Base-by-base conservation (phyloP, 2,329 filamentous ascomycete genomes). In the Teratosphaeria pseudoeucalypti region DNA sequence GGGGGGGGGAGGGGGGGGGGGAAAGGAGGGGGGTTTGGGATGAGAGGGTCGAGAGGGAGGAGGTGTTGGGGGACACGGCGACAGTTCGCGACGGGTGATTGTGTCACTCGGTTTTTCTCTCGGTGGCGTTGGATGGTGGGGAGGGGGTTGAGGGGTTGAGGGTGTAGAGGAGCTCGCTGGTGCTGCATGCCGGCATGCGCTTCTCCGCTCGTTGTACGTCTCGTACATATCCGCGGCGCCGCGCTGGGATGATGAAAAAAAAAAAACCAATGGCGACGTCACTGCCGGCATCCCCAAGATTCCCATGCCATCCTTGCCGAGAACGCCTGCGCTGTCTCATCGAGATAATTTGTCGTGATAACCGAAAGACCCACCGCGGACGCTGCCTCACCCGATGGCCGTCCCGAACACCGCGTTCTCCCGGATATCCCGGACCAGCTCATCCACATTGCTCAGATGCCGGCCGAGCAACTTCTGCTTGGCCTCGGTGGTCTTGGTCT, bases 401-500 rank as follows among this genome's bases (percentile, higher is more conserved):
- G 56, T 57, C 16, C 61, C 86, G 76, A 90, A 90, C 0, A 90
- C 87, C 54, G 87, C 86, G 65, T 85, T 88, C 71, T 89, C 89
- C 64, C 86, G 85, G 67, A 96, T 76, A 73, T 96, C 71, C 53
- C 88, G 85, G 58, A 95, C 89, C 61, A 95, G 79, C 66, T 92
- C 89, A 63, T 92, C 88, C 29, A 95, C 89, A 69, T 88, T 94
- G 73, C 82, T 87, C 69, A 95, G 78, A 73, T 94, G 89, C 64
- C 84, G 81, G 52, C 87, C 88, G 47, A 95, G 77, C 72, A 95
- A 75, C 60, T 80, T 81, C 76, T 94, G 89, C 77, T 96, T 96
- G 73, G 95, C 88, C 64, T 88, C 85, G 11, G 88, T 91, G 7
- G 82, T 84, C 62, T 85, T 82, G 16, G 81, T 87, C 61, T 75